Evolutionary conservation across 1,284 basidiomycete genomes (phyloP), one percentile per base, ranked within the genome.

Genomic region (Ustilago xerochloae): DNA sequence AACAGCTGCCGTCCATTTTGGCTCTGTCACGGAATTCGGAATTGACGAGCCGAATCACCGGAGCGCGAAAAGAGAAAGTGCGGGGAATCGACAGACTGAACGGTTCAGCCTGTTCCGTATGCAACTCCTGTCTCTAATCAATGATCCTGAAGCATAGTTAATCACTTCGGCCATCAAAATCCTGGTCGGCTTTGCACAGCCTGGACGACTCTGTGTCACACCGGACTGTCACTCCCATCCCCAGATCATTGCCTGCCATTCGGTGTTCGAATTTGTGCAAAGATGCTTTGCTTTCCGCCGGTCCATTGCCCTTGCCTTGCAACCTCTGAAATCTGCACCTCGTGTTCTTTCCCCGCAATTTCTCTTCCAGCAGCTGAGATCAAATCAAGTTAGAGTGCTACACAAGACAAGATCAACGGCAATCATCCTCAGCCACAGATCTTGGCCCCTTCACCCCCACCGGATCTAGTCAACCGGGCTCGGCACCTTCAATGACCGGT

Each of bases 61-160:
- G 32, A 41, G 16, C 38, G 24, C 7, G 16, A 16, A 18, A 51
- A 43, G 30, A 46, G 18, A 58, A 36, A 43, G 15, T 41, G 58
- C 58, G 50, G 50, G 59, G 51, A 48, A 39, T 54, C 41, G 48
- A 57, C n/a, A 38, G 33, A 32, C n/a, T n/a, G 29, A 24, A 43
- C 58, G 51, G 59, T 38, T 10, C 24, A 46, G 15, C 20, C 0
- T 33, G 33, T 6, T 60, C 57, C 49, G 41, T 38, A 60, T 60
- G 49, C 57, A 47, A 41, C 7, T 22, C 6, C 26, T 32, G 35
- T 18, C 51, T 22, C 51, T 33, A 43, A 51, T 54, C 45, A 47
- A 8, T 39, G 18, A 26, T 24, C 46, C 5, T 30, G 29, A 32
- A 22, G n/a, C 45, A 49, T 15, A n/a, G 15, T 22, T 20, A 20